A percentile compares a stretch with the other conserved stretches of the same genome.
These are phyloP conservation scores for Brassica nigra DNA, from an alignment of 345 rosid species.

Conservation along the genomic window DNA sequence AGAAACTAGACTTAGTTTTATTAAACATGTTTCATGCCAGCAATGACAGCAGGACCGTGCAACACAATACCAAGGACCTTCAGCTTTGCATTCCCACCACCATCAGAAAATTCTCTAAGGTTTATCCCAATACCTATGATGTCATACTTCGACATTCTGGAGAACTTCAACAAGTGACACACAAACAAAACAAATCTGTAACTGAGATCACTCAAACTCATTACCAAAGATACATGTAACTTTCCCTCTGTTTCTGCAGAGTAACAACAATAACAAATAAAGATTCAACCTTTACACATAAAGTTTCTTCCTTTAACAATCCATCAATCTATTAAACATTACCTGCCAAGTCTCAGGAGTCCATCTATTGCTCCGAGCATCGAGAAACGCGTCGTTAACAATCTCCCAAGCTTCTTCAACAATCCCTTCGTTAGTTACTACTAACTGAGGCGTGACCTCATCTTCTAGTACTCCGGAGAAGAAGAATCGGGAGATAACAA, in stretches of 20 bases:
- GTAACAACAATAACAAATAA: not conserved
- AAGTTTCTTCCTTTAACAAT: slow-evolving; percentile 12
- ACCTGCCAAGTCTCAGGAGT: slow-evolving; percentile 76
- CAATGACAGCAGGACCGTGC: slow-evolving; percentile 85
- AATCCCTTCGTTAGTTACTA: slow-evolving; percentile 59
- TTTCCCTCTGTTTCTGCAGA: slow-evolving; percentile 63
- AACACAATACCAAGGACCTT: slow-evolving; percentile 80
- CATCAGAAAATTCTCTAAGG: slow-evolving; percentile 83
- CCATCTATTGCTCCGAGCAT: slow-evolving; percentile 60
- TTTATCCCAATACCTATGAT: slow-evolving; percentile 89
- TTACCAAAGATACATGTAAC: not conserved
- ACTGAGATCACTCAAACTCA: not conserved
- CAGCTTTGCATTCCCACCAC: slow-evolving; percentile 61
- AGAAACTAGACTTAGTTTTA: not conserved
- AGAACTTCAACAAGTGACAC: slow-evolving; percentile 60
- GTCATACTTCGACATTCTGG: slow-evolving; percentile 96
- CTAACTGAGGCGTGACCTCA: slow-evolving; percentile 39
- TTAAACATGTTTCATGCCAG: slow-evolving; percentile 85
- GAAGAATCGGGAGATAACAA: slow-evolving; percentile 27
- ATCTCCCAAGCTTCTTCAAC: slow-evolving; percentile 97
- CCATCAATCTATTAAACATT: slow-evolving; percentile 12
- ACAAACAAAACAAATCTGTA: slow-evolving; percentile 33
- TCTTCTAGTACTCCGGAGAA: slow-evolving; percentile 39
- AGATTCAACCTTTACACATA: not conserved
- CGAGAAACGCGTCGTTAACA: slow-evolving; percentile 70